A percentile compares a stretch with the other conserved stretches of the same genome.
Conservation (phyloP, 2,329 filamentous ascomycete species). For the Cercospora canescens region DNA sequence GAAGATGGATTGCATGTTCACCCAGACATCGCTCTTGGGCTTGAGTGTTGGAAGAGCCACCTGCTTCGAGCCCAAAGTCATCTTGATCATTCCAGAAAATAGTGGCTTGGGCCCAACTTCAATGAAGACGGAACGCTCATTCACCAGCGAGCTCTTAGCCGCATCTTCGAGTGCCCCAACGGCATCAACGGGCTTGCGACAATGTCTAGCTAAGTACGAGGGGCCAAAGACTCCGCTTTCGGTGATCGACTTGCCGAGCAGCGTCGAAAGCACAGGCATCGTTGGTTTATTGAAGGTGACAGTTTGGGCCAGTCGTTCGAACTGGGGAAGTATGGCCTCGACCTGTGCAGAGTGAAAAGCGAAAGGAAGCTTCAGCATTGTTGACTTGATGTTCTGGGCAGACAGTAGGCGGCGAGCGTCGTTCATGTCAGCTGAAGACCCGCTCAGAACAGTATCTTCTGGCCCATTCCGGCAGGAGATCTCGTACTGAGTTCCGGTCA, state of each 20-base stretch:
- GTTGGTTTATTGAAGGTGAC: conserved; percentile 20
- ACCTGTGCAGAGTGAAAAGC: conserved; percentile 38
- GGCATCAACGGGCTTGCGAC: conserved; percentile 46
- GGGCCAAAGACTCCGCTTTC: conserved; percentile 22
- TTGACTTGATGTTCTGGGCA: conserved; percentile 5
- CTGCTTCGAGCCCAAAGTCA: not conserved
- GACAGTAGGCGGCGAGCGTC: conserved; percentile 13
- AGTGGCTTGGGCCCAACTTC: conserved; percentile 53
- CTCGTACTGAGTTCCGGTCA: not conserved
- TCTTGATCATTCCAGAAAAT: not conserved
- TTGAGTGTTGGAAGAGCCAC: conserved; percentile 32
- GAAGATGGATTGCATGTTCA: conserved; percentile 51
- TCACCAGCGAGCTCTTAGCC: conserved; percentile 38
- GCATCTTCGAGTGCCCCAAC: conserved; percentile 22
- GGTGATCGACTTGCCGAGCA: conserved; percentile 29
- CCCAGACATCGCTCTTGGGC: conserved; percentile 40
- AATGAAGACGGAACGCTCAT: conserved; percentile 41
- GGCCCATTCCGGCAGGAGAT: conserved; percentile 32
- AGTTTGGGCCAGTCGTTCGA: conserved; percentile 23
- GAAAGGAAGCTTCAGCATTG: conserved; percentile 27
- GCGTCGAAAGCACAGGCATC: conserved; percentile 35
- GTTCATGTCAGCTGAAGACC: conserved; percentile 18
- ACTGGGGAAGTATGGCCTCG: conserved; percentile 31
- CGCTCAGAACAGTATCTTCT: conserved; percentile 28
- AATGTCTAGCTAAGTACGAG: conserved; percentile 25